Conservation (phyloP, 352 stramenopile genomes). For the Globisporangium radiosum region DNA sequence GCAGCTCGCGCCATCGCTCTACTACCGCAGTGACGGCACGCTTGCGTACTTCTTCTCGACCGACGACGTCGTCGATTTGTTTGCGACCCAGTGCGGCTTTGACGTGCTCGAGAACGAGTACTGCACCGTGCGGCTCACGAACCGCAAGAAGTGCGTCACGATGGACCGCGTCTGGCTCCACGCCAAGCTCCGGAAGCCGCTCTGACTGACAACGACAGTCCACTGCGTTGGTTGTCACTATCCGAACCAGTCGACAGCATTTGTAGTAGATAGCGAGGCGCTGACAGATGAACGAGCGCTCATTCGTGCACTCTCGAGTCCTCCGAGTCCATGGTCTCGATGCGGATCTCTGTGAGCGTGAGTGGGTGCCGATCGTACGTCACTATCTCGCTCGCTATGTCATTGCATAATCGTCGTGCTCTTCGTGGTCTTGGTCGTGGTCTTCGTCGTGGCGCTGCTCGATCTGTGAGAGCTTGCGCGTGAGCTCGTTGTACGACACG, state of each 20-base stretch:
- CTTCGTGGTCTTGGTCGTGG: conserved; percentile 2
- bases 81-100: conserved; percentile 37
- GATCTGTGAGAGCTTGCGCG: not conserved
- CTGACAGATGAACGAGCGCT: too few relatives aligned
- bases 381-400: too few relatives aligned
- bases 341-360: not conserved
- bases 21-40: conserved; percentile 72
- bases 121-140: conserved; percentile 64
- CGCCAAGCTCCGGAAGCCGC: conserved; percentile 56
- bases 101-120: conserved; percentile 60
- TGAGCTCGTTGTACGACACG: conserved; percentile 1
- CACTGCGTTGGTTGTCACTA: too few relatives aligned
- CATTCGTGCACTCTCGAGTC: not conserved
- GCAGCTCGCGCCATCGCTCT: conserved; percentile 44
- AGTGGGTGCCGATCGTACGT: not conserved
- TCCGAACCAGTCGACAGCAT: too few relatives aligned
- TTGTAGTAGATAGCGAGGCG: too few relatives aligned
- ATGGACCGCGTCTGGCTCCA: conserved; percentile 84
- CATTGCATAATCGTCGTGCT: too few relatives aligned
- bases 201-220: not conserved
- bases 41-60: conserved; percentile 76
- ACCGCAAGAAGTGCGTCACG: conserved; percentile 57
- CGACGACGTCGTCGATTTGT: conserved; percentile 40
- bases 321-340: too few relatives aligned
- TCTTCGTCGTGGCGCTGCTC: conserved; percentile 5